Base-by-base conservation (phyloP, 805 yeast genomes). In the Candida ficus region DNA sequence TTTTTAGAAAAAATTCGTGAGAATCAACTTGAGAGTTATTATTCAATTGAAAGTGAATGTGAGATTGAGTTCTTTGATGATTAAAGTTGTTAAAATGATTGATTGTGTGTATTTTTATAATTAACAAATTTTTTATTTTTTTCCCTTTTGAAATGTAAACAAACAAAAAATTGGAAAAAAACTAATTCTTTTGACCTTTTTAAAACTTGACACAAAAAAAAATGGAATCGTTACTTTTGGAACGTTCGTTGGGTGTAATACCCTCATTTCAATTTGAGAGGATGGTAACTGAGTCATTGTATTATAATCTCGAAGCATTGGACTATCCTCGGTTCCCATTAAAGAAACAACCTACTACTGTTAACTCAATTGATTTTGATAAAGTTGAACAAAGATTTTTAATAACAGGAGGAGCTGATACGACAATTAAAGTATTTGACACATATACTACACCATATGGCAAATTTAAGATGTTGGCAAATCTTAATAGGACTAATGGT, bases 331-430 rank as follows among this genome's bases (percentile, higher is more conserved):
- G 37, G 18, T 56, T 56, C 35, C 48, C 52, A 2, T 13, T 39
- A 6, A 48, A 42, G 39, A 47, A 42, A 31, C 39, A 36, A 12
- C 25, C 37, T 5, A 19, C 48, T 0, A 43, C 86, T 1, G 75
- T 85, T 19, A 83, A 82, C 48, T 61, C 81, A 3, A 58, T 85
- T 5, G 72, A 80, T 1, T 50, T 83, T 14, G 93, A 85, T 41
- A 48, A 52, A 7, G 52, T 56, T 3, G 67, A 67, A 5, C 54
- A 63, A 35, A 62, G 73, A 42, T 80, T 60, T 45, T 49, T 85
- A 47, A 58, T 86, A 6, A 77, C 88, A 22, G 95, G 90, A 1
- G 77, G 84, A 16, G 85, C 85, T 2, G 91, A 85, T 53, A 75
- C 86, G 1, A 67, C 78, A 3, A 66, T 86, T 12, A 76, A 75